Evolutionary conservation across 805 yeast genomes (phyloP), one percentile per base, ranked within the genome.

Genomic region (Spathaspora sp.): DNA sequence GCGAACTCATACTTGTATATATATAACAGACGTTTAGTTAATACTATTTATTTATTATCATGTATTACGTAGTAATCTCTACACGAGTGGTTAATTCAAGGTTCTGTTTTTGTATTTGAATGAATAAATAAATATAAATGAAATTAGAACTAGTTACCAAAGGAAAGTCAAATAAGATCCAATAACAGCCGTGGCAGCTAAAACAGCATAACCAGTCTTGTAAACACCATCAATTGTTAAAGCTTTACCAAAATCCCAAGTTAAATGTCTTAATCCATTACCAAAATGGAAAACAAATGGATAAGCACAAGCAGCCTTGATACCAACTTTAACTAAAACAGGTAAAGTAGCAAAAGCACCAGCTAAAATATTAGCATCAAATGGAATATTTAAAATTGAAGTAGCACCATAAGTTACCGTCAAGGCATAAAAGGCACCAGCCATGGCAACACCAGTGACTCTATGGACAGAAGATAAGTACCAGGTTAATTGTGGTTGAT

Each of bases 401-500:
- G 87, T 75, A 46, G 84, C 82, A 46, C 92, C 96, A 66, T 86
- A 91, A 2, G 86, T 75, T 60, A 84, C 76, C 2, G 96, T 85
- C 56, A 91, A 77, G 31, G 81, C 89, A 70, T 89, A 92, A 69
- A 92, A 85, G 10, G 82, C 87, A 55, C 78, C 81, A 42, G 91
- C 97, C 64, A 94, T 73, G 49, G 84, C 81, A 35, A 91, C 87
- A 68, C 97, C 97, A 46, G 94, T 81, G 62, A 93, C 72, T 79
- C 99, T 86, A 73, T 93, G 98, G 57, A 86, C 69, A 20, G 86
- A 76, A 5, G 97, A 91, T 65, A 94, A 67, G 55, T 81, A 73
- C 87, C 87, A 81, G 20, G 98, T 89, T 58, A 93, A 67, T 76
- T 94, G 97, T 44, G 96, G 96, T 75, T 92, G 79, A 77, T 93